Evolutionary conservation across 805 yeast species (phyloP).

Genomic region (Myxozyma lipomycoides): DNA sequence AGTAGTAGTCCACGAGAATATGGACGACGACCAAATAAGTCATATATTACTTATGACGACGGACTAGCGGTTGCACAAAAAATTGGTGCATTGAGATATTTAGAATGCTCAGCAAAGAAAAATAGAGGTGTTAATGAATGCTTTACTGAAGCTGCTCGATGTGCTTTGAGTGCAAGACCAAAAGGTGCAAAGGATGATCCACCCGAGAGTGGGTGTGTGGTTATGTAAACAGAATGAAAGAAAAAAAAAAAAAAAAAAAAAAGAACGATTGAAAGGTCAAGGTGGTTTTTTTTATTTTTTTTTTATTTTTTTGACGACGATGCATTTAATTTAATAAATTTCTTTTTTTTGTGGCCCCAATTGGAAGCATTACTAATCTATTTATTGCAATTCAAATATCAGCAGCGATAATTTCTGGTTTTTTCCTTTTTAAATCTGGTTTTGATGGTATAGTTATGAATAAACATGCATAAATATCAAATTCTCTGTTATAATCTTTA

Average conservation of each 20-base stretch:
- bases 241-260: neutral
- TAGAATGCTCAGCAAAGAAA: conserved; percentile 95
- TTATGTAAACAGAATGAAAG: conserved; percentile 10
- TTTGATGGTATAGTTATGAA: no score
- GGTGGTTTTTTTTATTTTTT: no score
- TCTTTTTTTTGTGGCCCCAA: no score
- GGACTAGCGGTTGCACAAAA: conserved; percentile 89
- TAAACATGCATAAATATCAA: no score
- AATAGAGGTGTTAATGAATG: conserved; percentile 99
- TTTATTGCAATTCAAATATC: no score
- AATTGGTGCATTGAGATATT: conserved; percentile 88
- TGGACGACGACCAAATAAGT: conserved; percentile 33
- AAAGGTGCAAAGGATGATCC: conserved; percentile 46
- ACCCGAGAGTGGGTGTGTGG: conserved; percentile 19
- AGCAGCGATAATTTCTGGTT: no score
- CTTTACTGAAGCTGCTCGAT: conserved; percentile 96
- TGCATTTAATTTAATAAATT: no score
- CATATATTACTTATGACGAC: conserved; percentile 80
- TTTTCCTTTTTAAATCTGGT: no score
- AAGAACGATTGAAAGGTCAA: neutral
- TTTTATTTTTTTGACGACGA: no score
- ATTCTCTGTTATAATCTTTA: no score
- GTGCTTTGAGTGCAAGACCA: conserved; percentile 85
- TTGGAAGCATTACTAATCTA: no score
- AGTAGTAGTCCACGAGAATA: conserved; percentile 39